Percentiles rank a stretch among this genome's conserved stretches.
phyloP scores from a whole-genome alignment of 768 basidiomycete species.

The Tephrocybe sp. region DNA sequence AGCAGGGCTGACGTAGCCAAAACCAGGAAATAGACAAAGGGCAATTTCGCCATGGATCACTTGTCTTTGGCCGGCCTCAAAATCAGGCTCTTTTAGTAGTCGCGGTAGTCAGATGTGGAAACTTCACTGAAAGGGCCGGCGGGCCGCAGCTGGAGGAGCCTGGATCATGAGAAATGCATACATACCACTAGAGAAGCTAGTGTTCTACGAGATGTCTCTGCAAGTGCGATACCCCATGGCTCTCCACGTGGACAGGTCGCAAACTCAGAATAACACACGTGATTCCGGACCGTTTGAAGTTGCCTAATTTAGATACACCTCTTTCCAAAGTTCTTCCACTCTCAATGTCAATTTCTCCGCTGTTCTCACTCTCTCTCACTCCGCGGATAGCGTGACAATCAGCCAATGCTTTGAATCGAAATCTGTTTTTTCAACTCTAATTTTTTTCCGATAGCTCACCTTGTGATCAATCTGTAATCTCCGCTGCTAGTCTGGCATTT shows the following conservation, averaged over 20 bases:
- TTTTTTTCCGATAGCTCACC: constrained; percentile 7
- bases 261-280: too few species aligned
- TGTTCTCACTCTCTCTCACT: too few species aligned
- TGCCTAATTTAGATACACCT: too few species aligned
- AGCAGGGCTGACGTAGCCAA: constrained; percentile 1
- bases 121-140: background rate
- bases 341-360: background rate
- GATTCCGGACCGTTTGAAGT: too few species aligned
- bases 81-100: too few species aligned
- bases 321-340: background rate
- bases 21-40: constrained; percentile 5
- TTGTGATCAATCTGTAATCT: constrained; percentile 5
- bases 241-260: too few species aligned
- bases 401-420: too few species aligned
- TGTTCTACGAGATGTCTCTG: too few species aligned
- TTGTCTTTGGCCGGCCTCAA: too few species aligned
- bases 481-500: too few species aligned
- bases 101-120: too few species aligned
- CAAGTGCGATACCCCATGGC: too few species aligned
- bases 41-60: constrained; percentile 1
- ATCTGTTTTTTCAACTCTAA: background rate
- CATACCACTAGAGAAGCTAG: background rate
- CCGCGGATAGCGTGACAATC: background rate
- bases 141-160: background rate
- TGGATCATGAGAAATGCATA: background rate